phyloP scores from a whole-genome alignment of 1,284 basidiomycete genomes.

The Trichosporon inkin region DNA sequence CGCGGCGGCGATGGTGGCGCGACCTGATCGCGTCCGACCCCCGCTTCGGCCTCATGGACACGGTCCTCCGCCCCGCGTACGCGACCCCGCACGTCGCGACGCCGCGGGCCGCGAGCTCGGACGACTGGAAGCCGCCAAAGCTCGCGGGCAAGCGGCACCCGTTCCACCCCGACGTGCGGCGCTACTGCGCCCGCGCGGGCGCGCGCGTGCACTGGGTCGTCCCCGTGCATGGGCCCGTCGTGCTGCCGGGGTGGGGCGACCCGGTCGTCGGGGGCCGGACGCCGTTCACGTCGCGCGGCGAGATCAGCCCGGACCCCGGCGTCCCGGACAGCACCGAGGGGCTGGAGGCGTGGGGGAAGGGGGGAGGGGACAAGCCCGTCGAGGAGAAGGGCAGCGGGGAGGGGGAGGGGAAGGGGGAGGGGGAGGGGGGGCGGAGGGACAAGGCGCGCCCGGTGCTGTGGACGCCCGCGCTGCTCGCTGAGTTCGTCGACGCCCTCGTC shows the following conservation, averaged over 20 bases:
- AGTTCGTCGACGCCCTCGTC: slow-evolving; percentile 23
- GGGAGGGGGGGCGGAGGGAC: not conserved
- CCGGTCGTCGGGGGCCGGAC: not conserved
- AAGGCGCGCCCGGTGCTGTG: slow-evolving; percentile 17
- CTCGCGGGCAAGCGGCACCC: slow-evolving; percentile 21
- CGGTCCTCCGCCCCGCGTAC: slow-evolving; percentile 10
- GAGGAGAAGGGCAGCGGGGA: not conserved
- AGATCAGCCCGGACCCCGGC: not conserved
- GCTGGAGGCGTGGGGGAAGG: not conserved
- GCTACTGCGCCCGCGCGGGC: slow-evolving; percentile 23
- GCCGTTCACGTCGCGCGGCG: slow-evolving; percentile 15
- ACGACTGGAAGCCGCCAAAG: slow-evolving; percentile 17
- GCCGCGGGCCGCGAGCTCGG: slow-evolving; percentile 8
- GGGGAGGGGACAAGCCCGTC: not conserved
- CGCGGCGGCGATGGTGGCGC: slow-evolving; percentile 27
- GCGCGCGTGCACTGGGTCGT: slow-evolving; percentile 40
- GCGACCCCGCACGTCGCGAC: not conserved
- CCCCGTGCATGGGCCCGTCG: slow-evolving; percentile 40
- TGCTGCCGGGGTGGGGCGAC: slow-evolving; percentile 26
- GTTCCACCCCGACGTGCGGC: slow-evolving; percentile 31
- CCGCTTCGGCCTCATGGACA: slow-evolving; percentile 20
- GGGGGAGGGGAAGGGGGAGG: not conserved
- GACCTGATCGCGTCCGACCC: slow-evolving; percentile 19
- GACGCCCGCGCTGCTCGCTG: slow-evolving; percentile 24
- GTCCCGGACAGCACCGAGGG: too few relatives aligned